Base-by-base conservation (phyloP, 2,329 filamentous ascomycete genomes). In the Neocucurbitaria cava region DNA sequence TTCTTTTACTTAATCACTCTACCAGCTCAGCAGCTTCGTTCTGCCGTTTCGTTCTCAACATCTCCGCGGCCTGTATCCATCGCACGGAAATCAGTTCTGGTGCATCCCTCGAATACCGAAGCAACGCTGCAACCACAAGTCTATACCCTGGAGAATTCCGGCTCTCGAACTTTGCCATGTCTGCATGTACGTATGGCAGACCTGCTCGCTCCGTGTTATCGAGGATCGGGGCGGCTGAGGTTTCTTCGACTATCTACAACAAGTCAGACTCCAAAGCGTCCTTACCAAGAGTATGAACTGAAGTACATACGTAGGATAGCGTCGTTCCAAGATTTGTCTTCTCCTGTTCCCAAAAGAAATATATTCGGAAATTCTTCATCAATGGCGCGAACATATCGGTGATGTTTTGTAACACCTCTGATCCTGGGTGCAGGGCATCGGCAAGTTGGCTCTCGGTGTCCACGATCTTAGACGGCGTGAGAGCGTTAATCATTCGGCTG, bases 341-440 rank as follows among this genome's bases (percentile, higher is more conserved):
- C 33, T 72, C 59, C 45, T 75, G 69, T 56, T 79, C 76, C 73
- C 76, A 78, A 59, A 78, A 77, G 54, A 77, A 77, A 48, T 70
- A 71, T 30, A 78, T 68, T 23, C 64, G 61, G 54, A 77, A 77
- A 31, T 64, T 61, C 43, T 66, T 60, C 69, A 78, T 76, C 48
- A 76, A 39, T 3, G 76, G 72, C 7, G 61, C 65, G 52, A 78
- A 79, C 40, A 74, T 61, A 53, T 75, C 74, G 5, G 70, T 76
- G 56, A 78, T 74, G 43, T 76, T 73, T 57, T 77, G 72, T 13
- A 78, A 59, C 21, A 68, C 69, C 47, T 78, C 74, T 6, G 76
- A 78, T 18, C 73, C 78, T 51, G 79, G 77, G 53, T 82, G 76
- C n/a, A 87, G 72, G 1, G 82, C 84, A 64, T 78, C 80, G 7